Evolutionary conservation across 495 filamentous ascomycete species (phyloP).

Genomic region (Penicillium crystallinum): DNA sequence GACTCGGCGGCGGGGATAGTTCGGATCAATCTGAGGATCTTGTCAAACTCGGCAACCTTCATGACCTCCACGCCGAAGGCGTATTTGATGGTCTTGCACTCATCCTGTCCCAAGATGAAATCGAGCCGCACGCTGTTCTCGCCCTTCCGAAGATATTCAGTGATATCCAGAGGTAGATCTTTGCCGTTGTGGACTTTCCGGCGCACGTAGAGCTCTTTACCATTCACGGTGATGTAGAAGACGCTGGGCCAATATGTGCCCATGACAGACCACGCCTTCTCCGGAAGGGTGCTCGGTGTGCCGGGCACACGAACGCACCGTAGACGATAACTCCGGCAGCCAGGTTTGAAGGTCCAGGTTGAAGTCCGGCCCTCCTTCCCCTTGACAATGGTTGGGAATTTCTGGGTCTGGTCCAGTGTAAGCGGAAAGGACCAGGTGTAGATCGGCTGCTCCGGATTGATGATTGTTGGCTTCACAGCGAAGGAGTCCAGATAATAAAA

Average conservation of each 20-base stretch:
- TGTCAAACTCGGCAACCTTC: slow-evolving; percentile 46
- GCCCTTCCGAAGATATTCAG: slow-evolving; percentile 45
- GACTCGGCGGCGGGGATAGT: slow-evolving; percentile 24
- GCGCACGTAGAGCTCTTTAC: slow-evolving; percentile 48
- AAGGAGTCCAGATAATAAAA: slow-evolving; percentile 47
- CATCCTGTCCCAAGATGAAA: slow-evolving; percentile 38
- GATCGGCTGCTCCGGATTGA: slow-evolving; percentile 18
- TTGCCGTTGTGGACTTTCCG: slow-evolving; percentile 65
- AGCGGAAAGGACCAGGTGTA: slow-evolving; percentile 31
- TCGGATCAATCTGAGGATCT: slow-evolving; percentile 40
- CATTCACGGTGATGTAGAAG: slow-evolving; percentile 67
- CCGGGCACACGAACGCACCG: slow-evolving; percentile 33
- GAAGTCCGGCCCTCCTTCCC: slow-evolving; percentile 7
- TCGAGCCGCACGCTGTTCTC: slow-evolving; percentile 55
- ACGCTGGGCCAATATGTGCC: slow-evolving; percentile 69
- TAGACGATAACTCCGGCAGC: slow-evolving; percentile 35
- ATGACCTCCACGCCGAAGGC: slow-evolving; percentile 60
- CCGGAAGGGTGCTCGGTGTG: slow-evolving; percentile 5
- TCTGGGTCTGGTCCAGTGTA: slow-evolving; percentile 8
- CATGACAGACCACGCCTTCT: slow-evolving; percentile 53
- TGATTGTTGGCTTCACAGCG: slow-evolving; percentile 30
- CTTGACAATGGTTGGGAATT: slow-evolving; percentile 13
- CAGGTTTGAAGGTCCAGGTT: slow-evolving; percentile 19
- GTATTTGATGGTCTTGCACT: slow-evolving; percentile 35
- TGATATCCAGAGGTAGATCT: slow-evolving; percentile 71